Conservation (phyloP, 1,284 basidiomycete species). For the Amylostereum areolatum region DNA sequence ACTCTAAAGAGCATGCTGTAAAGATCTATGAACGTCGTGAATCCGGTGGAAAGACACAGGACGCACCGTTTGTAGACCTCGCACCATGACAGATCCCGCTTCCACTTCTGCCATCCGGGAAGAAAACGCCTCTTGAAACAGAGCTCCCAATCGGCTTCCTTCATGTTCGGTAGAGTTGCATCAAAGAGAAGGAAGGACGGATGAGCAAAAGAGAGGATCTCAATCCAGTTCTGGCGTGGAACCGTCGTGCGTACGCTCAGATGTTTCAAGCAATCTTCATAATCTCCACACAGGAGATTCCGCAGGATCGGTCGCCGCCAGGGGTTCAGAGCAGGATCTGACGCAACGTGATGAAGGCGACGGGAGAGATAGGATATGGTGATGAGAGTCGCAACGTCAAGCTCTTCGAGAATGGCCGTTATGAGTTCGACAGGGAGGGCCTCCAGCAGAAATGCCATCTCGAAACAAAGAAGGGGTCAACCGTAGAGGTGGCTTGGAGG, state of each 20-base stretch:
- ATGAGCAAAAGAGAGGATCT: conserved; percentile 54
- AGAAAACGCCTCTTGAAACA: conserved; percentile 63
- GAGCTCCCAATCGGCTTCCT: conserved; percentile 61
- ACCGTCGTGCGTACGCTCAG: conserved; percentile 55
- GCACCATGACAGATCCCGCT: conserved; percentile 54
- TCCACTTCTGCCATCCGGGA: conserved; percentile 67
- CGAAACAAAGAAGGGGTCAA: no score
- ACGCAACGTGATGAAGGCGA: conserved; percentile 45
- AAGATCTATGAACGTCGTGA: conserved; percentile 4
- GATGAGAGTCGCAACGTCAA: conserved; percentile 56
- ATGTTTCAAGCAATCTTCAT: conserved; percentile 47
- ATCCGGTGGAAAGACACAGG: conserved; percentile 6
- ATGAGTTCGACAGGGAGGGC: conserved; percentile 68
- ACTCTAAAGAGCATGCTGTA: conserved; percentile 52
- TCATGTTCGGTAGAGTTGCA: conserved; percentile 59
- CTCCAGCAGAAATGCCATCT: conserved; percentile 28
- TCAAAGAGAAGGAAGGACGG: conserved; percentile 60
- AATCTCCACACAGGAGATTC: conserved; percentile 39
- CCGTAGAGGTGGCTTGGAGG: no score
- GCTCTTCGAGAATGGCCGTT: conserved; percentile 61
- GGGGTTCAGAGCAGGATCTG: conserved; percentile 61
- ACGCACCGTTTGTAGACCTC: conserved; percentile 55
- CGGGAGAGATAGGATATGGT: conserved; percentile 53
- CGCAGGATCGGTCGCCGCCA: conserved; percentile 65
- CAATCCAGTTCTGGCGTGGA: conserved; percentile 70